Base-by-base conservation (phyloP, 2,329 filamentous ascomycete species). In the Cladosporium oxysporum region DNA sequence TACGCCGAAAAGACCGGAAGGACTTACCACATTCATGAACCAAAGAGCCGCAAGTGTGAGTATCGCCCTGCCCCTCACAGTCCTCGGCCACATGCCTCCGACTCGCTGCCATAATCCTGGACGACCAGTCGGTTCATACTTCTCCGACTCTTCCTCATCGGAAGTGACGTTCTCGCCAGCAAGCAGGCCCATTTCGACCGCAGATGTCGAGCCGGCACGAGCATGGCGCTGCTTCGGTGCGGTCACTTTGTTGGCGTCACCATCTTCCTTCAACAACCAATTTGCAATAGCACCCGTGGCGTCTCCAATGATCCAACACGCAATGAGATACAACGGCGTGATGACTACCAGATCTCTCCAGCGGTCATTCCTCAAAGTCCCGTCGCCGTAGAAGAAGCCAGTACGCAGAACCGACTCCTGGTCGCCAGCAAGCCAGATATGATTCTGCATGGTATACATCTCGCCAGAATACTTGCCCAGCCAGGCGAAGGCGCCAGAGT, bases 371-470 rank as follows among this genome's bases (percentile, higher is more conserved):
- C 68, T 41, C 23, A 76, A 64, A 4, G 67, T 74, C 4, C 73
- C 73, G 35, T 70, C 62, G 23, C 70, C 68, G 62, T 72, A 66
- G 67, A 78, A 69, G 70, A 73, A 62, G 66, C 80, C 71, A 71
- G 71, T 68, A 62, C 79, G 71, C 8, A 89, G 79, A 4, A 85
- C 69, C 0, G 83, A 85, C 35, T 81, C 83, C 2, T 84, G 83
- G 70, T 89, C 85, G 2, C 82, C 85, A 1, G 85, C 85, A 10
- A 89, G 81, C 82, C 85, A 87, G 62, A 88, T 79, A 72, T 90
- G 88, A 72, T 84, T 84, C 69, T 88, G 85, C 44, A 90, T 76
- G 6, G 87, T 79, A 68, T 85, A 88, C 0, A 85, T 83, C 74
- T 89, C 87, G 1, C 88, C 80, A 0, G 85, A 85, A 66, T 82